phyloP scores from a whole-genome alignment of 2,329 filamentous ascomycete genomes.

The Botrytis squamosa region DNA sequence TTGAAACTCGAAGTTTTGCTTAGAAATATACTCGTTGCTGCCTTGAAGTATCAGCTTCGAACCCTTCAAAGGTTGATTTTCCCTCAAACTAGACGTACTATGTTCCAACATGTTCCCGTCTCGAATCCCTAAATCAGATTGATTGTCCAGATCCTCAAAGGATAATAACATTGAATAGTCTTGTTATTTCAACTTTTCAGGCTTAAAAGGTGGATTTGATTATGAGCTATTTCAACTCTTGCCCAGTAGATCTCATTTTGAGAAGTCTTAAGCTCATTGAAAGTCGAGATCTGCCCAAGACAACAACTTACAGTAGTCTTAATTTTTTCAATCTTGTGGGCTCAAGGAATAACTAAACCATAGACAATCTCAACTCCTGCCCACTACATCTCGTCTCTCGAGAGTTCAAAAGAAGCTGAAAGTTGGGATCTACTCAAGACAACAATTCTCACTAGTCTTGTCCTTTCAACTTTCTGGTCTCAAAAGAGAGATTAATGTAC shows the following conservation, averaged over 20 bases:
- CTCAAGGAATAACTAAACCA: not conserved
- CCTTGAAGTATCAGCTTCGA: not conserved
- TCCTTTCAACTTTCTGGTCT: not conserved
- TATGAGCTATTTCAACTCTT: not conserved
- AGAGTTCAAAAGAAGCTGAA: not conserved
- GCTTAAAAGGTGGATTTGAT: not conserved
- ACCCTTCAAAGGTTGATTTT: not conserved
- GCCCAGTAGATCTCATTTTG: not conserved
- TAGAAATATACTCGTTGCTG: not conserved
- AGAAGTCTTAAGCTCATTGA: not conserved
- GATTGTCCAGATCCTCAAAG: not conserved
- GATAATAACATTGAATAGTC: not conserved
- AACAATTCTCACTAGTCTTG: not conserved
- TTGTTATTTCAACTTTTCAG: not conserved
- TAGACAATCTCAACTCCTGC: not conserved
- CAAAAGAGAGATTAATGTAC: not conserved
- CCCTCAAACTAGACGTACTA: not conserved
- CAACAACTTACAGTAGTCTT: not conserved
- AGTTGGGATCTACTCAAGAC: too few species aligned
- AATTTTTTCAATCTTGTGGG: not conserved
- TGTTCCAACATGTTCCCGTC: not conserved
- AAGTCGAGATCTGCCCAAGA: not conserved
- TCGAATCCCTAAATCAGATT: not conserved
- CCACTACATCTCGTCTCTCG: not conserved
- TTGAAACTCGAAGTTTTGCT: not conserved